Percentiles rank a stretch among this genome's conserved stretches.
These are phyloP conservation scores for Suillus americanus DNA, from an alignment of 768 basidiomycete genomes.

Conservation along the genomic window DNA sequence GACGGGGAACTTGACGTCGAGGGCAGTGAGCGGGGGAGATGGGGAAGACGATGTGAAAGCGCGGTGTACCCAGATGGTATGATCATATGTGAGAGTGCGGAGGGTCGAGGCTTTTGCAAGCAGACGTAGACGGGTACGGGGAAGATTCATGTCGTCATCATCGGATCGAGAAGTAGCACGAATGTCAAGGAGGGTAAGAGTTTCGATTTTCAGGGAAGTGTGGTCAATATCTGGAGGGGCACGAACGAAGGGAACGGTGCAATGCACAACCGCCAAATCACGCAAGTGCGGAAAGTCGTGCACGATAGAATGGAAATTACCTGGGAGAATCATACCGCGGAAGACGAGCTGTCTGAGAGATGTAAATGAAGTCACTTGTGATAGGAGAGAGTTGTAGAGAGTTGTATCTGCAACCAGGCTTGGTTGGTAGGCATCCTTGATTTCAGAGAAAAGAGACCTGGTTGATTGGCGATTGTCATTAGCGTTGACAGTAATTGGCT, in stretches of 20 bases:
- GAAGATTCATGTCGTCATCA: constrained; percentile 12
- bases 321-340: constrained; percentile 36
- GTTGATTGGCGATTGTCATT: background rate
- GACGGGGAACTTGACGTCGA: constrained; percentile 30
- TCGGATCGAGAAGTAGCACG: constrained; percentile 16
- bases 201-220: constrained; percentile 39
- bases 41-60: constrained; percentile 31
- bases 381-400: constrained; percentile 27
- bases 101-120: constrained; percentile 39
- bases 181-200: constrained; percentile 39
- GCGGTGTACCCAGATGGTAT: constrained; percentile 42
- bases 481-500: constrained; percentile 6
- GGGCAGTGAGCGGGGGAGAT: constrained; percentile 13
- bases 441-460: constrained; percentile 7
- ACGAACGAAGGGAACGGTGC: constrained; percentile 27
- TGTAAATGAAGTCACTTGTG: constrained; percentile 25
- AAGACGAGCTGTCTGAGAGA: constrained; percentile 39
- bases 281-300: constrained; percentile 38
- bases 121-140: constrained; percentile 20
- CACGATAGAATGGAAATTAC: constrained; percentile 34
- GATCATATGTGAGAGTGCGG: constrained; percentile 30
- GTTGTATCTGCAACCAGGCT: constrained; percentile 23
- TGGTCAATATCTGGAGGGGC: constrained; percentile 28
- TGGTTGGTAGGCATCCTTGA: constrained; percentile 20
- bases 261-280: constrained; percentile 42